A percentile compares a stretch with the other conserved stretches of the same genome.
Conservation (phyloP, 2,329 filamentous ascomycete genomes). For the Cladosporium sp. region DNA sequence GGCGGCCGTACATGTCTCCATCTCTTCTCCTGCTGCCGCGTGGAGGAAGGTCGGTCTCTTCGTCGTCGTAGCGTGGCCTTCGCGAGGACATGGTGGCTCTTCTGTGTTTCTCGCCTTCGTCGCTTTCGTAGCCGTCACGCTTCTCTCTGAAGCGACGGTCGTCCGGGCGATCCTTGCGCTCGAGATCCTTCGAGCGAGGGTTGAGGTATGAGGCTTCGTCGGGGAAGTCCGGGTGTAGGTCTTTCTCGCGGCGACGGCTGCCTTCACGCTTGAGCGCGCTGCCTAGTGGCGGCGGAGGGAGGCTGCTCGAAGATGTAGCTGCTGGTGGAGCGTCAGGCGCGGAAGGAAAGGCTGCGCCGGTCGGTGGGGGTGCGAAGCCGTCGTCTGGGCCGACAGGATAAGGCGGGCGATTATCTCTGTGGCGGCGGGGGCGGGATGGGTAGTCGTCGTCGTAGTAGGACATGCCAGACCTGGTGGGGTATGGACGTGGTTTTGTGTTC, state of each 20-base stretch:
- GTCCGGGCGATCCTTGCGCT: constrained; percentile 28
- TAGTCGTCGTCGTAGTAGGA: constrained; percentile 14
- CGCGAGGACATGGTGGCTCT: constrained; percentile 9
- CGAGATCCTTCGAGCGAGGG: constrained; percentile 28
- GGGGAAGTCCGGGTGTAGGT: constrained; percentile 30
- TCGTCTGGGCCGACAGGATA: constrained; percentile 10
- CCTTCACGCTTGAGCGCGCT: constrained; percentile 31
- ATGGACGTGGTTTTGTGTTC: not conserved
- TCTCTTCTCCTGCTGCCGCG: constrained; percentile 2
- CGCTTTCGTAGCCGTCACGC: constrained; percentile 34
- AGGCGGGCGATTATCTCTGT: constrained; percentile 6
- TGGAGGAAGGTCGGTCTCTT: constrained; percentile 8
- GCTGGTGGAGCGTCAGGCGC: constrained; percentile 8
- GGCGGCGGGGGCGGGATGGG: constrained; percentile 8
- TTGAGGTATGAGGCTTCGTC: constrained; percentile 32
- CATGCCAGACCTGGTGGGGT: constrained; percentile 29
- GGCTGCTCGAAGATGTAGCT: constrained; percentile 12
- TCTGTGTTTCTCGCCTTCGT: constrained; percentile 32
- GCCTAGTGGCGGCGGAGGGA: constrained; percentile 31
- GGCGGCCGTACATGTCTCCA: constrained; percentile 10
- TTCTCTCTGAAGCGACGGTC: constrained; percentile 31
- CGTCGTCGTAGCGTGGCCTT: constrained; percentile 17
- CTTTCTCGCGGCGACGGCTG: constrained; percentile 26
- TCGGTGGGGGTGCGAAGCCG: not conserved
- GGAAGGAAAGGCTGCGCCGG: constrained; percentile 3